These are phyloP conservation scores for Stephania yunnanensis DNA, from an alignment of 164 flowering plant genomes.

Conservation along the genomic window DNA sequence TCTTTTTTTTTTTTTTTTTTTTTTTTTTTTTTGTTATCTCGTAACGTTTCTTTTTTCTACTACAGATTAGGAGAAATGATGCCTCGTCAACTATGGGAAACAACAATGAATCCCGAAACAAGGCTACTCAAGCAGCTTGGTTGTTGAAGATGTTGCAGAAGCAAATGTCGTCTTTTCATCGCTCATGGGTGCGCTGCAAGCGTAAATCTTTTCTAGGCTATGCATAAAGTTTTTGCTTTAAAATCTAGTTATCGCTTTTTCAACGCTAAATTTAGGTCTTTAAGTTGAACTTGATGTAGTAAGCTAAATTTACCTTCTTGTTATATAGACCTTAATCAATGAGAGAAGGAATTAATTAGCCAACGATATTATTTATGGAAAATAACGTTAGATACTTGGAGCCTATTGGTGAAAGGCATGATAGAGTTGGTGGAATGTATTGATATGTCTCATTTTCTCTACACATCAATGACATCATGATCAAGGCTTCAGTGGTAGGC, in stretches of 20 bases:
- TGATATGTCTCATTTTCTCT: too few relatives aligned
- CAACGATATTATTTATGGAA: too few relatives aligned
- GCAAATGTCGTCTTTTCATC: slow-evolving; percentile 84
- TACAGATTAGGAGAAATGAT: slow-evolving; percentile 96
- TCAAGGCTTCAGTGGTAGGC: too few relatives aligned
- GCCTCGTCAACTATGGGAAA: slow-evolving; percentile 95
- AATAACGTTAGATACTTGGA: too few relatives aligned
- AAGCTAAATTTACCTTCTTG: too few relatives aligned
- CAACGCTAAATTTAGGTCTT: neutral
- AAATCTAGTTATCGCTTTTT: neutral
- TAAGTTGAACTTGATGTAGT: neutral
- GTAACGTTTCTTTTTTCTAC: neutral
- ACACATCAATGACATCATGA: too few relatives aligned
- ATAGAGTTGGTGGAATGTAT: too few relatives aligned
- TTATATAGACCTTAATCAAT: too few relatives aligned
- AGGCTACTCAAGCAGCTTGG: slow-evolving; percentile 72
- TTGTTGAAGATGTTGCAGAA: slow-evolving; percentile 82
- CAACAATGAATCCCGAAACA: slow-evolving; percentile 76
- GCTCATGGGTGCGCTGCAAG: slow-evolving; percentile 85
- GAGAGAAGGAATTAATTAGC: too few relatives aligned
- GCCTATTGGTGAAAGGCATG: too few relatives aligned
- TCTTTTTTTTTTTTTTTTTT: neutral
- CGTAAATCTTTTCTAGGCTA: neutral
- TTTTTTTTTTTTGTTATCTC: neutral
- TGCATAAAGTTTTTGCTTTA: neutral